Percentiles rank a stretch among this genome's conserved stretches.
Evolutionary conservation across 2,329 filamentous ascomycete species (phyloP).

Genomic region (Neocucurbitaria cava): DNA sequence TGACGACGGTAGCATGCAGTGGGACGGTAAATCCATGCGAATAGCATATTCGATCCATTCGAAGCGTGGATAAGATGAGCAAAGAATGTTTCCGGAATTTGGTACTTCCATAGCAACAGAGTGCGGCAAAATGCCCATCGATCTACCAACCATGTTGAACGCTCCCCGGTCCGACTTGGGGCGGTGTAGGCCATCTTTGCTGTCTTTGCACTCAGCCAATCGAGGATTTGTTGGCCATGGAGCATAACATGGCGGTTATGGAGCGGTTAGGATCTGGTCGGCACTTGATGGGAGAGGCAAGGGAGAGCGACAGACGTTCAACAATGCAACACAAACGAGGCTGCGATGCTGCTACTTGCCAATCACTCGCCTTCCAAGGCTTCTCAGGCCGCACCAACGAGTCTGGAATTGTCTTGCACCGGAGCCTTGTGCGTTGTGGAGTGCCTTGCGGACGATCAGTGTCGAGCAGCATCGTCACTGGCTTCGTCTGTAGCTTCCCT

Average conservation of each 20-base stretch:
- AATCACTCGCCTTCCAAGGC: conserved; percentile 13
- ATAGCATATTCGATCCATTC: conserved; percentile 8
- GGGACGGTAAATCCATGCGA: conserved; percentile 4
- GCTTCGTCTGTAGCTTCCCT: conserved; percentile 9
- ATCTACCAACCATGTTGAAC: conserved; percentile 20
- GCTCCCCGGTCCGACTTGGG: conserved; percentile 11
- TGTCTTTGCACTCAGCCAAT: conserved; percentile 19
- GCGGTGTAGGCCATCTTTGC: conserved; percentile 27
- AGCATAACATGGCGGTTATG: conserved; percentile 10
- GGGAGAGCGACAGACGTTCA: conserved; percentile 12
- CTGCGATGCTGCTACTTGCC: conserved; percentile 27
- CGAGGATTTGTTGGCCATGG: background rate
- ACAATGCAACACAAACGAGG: conserved; percentile 28
- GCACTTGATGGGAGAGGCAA: conserved; percentile 18
- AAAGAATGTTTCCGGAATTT: conserved; percentile 25
- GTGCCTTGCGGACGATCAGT: conserved; percentile 14
- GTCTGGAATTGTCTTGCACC: conserved; percentile 29
- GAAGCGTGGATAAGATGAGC: conserved; percentile 24
- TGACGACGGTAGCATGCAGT: background rate
- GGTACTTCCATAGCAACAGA: conserved; percentile 24
- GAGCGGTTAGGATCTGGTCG: conserved; percentile 15
- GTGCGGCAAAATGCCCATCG: conserved; percentile 20
- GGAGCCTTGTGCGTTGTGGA: conserved; percentile 17
- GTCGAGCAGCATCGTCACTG: conserved; percentile 2
- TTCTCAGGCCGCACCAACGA: conserved; percentile 7